These are phyloP conservation scores for Kodamaea anthophila DNA, from an alignment of 1,139 yeast species.

Conservation along the genomic window DNA sequence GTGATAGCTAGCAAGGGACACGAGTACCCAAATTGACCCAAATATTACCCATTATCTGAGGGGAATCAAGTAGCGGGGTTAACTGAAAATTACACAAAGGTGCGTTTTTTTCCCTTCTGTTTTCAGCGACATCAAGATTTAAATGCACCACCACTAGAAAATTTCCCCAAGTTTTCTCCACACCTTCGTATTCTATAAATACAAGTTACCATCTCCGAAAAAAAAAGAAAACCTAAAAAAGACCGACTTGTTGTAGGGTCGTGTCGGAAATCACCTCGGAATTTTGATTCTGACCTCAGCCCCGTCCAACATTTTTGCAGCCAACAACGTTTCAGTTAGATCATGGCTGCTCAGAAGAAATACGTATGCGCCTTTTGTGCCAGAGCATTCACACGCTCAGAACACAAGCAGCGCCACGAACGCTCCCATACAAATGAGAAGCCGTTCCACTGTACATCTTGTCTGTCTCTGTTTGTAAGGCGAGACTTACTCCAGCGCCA, in stretches of 20 bases:
- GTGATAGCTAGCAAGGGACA: no score
- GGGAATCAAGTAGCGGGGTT: slow-evolving; percentile 6
- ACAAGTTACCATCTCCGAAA: neutral
- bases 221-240: no score
- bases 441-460: slow-evolving; percentile 69
- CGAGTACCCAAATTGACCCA: no score
- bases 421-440: slow-evolving; percentile 79
- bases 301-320: no score
- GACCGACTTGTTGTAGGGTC: no score
- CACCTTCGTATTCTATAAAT: slow-evolving; percentile 4
- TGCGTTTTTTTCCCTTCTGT: neutral
- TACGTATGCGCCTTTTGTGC: slow-evolving; percentile 79
- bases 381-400: slow-evolving; percentile 73
- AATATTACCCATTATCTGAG: no score
- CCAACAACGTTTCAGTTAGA: no score
- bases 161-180: slow-evolving; percentile 2
- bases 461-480: slow-evolving; percentile 70
- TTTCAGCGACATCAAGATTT: slow-evolving; percentile 1
- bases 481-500: slow-evolving; percentile 72
- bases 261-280: no score
- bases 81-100: slow-evolving; percentile 1
- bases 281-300: no score
- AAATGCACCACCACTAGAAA: slow-evolving; percentile 2
- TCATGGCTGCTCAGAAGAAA: slow-evolving; percentile 44
- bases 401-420: slow-evolving; percentile 78